Percentiles rank a stretch among this genome's conserved stretches.
Conservation (phyloP, 129 eudicot genomes). For the Mikania micrantha region DNA sequence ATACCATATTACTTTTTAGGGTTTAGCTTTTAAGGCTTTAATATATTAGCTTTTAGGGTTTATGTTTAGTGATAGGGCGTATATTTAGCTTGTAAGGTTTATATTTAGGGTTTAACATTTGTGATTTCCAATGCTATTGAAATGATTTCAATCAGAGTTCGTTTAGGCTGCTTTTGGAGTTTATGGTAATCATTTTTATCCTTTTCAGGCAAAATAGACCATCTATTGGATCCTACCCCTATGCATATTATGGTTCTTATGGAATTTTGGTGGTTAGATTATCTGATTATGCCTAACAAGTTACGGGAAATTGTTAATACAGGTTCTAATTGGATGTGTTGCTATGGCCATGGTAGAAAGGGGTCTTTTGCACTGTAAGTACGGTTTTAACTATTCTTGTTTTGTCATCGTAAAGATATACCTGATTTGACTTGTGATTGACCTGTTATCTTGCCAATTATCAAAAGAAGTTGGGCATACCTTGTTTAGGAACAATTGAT, state of each 20-base stretch:
- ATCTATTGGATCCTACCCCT: no score
- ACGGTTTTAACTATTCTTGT: neutral
- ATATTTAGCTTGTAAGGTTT: no score
- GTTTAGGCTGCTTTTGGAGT: no score
- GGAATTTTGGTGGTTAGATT: constrained; percentile 4
- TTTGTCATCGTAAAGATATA: neutral
- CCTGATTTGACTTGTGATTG: neutral
- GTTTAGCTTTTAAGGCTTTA: no score
- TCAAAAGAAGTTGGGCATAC: neutral
- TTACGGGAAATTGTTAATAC: constrained; percentile 12
- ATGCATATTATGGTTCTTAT: neutral
- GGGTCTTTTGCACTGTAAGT: constrained; percentile 85
- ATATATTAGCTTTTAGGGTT: no score
- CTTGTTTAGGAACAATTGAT: constrained; percentile 4
- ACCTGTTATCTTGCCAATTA: neutral
- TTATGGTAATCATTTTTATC: no score
- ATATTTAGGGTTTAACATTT: no score
- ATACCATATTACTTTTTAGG: no score
- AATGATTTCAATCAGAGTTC: no score
- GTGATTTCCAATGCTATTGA: no score
- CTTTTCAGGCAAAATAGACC: no score
- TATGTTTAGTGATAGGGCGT: no score
- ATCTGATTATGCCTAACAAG: neutral
- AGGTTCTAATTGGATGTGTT: constrained; percentile 93
- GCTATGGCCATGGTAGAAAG: constrained; percentile 90